Base-by-base conservation (phyloP, 345 rosid species). In the Pelargonium nanum region DNA sequence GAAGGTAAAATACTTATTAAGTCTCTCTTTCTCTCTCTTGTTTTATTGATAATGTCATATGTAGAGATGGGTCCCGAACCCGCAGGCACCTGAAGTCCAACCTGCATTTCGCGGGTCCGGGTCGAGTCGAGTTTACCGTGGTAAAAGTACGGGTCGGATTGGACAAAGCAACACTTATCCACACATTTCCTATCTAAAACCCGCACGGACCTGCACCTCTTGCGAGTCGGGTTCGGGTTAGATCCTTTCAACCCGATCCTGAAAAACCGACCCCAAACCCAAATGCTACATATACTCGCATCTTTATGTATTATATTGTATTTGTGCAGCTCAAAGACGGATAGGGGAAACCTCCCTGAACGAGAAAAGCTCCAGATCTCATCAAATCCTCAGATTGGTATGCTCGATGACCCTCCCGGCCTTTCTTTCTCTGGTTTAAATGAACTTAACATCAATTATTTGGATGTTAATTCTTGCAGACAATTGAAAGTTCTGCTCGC, bases 281-380 rank as follows among this genome's bases (percentile, higher is more conserved):
- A n/a, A n/a, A n/a, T n/a, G n/a, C n/a, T n/a, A n/a, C n/a, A n/a
- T n/a, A n/a, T n/a, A n/a, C n/a, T 40, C 16, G 6, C 15, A 40
- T 40, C 10, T 12, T 40, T 40, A 40, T 40, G 48, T 40, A 40
- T 0, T 40, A 17, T 40, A 2, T 40, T 40, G 48, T 40, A 7
- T 6, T 6, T 2, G 48, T 75, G 58, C 85, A 93, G 99, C 94
- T 26, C 99, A 93, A 61, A 82, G 99, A 72, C 85, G 70, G 73
- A 81, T 85, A 70, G 97, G 99, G 56, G 99, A 93, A 80, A 93
- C 99, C 70, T 80, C 72, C 32, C 55, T 89, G 70, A 93, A 93
- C 65, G 96, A 93, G 71, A 93, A 80, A 78, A 93, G 99, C 81
- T 93, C 99, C 59, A 83, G 99, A 77, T 93, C 99, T 61, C 99